Evolutionary conservation across 2,329 filamentous ascomycete species (phyloP), one percentile per base, ranked within the genome.

Genomic region (Aspergillus versicolor): DNA sequence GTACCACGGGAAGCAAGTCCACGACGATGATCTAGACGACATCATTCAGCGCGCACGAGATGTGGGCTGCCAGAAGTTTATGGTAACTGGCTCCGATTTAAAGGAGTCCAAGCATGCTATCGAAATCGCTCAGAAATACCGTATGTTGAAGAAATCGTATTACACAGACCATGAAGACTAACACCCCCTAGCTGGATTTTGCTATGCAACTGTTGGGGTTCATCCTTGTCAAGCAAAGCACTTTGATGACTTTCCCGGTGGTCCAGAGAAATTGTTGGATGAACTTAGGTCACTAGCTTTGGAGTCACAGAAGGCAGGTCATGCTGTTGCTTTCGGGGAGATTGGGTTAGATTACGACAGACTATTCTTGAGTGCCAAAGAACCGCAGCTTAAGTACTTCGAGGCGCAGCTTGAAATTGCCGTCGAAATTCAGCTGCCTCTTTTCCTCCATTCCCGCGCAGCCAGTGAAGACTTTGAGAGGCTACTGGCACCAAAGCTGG

Each of bases 301-400:
- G 2, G 76, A 84, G 37, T 83, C 85, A 1, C 85, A 84, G 64
- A 71, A 74, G 48, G 71, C 73, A 11, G 82, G 84, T 0, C 81
- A 90, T 41, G 87, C 91, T 1, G 83, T 84, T 6, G 93, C 94
- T 6, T 92, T 97, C 71, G 94, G 94, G 48, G 94, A 99, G 75
- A 91, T 99, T 61, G 94, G 94, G 2, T 87, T 99, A 4, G 94
- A 99, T 76, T 99, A 97, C 71, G 94, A 99, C 76, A 86, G 94
- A 2, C 79, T 99, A 37, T 89, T 91, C 67, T 88, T 92, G 67
- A 92, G 90, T 68, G 85, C 88, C 40, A 90, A 88, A 67, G 86
- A 88, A 22, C 84, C 88, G 15, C 94, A 99, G 74, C 79, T 92
- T 30, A 88, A 91, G 69, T 92, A 91, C 59, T 99, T 99, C 72